Base-by-base conservation (phyloP, 164 flowering plant species). In the Buxus sempervirens region DNA sequence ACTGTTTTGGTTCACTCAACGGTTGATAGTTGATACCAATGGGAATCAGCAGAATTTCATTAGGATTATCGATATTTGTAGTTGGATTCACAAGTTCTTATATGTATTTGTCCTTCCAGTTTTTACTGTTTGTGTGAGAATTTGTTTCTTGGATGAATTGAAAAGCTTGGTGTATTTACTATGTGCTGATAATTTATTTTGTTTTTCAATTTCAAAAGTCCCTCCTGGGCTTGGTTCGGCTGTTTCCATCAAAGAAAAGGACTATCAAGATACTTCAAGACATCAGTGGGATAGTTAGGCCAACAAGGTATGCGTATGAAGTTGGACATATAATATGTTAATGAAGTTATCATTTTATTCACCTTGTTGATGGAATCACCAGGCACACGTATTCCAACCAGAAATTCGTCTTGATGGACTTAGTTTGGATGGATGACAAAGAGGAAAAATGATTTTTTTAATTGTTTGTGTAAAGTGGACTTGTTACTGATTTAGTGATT, bases 221-320 rank as follows among this genome's bases (percentile, higher is more conserved):
- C 23, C 48, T 79, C 57, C 77, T 85, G 24, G 84, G 84, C 55
- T 18, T 81, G 54, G 32, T 82, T 58, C 45, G 81, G 54, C 85
- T 85, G 49, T 72, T 78, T 24, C 82, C 80, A 38, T 76, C 87
- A 0, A 87, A 84, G 77, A 82, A 84, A 69, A 79, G 77, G 63
- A 65, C 74, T 22, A 71, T 82, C 65, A 80, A 82, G 67, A 87
- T 87, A 62, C 86, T 87, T 36, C 72, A 69, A 51, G 82, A 84
- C 36, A 80, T 78, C 13, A 78, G 78, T 62, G 91, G 91, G 24
- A 76, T 85, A 23, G 70, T 87, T 19, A 85, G 57, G 67, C 89
- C 91, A 64, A 81, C 89, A 42, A 83, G 91, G 89, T 84, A 60
- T 60, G 72, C 10, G 13, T 49, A 53, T 60, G 12, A 22, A 48